Percentiles rank a stretch among this genome's conserved stretches.
phyloP scores from a whole-genome alignment of 192 early-diverging fungal species.

The Jimgerdemannia lactiflua region DNA sequence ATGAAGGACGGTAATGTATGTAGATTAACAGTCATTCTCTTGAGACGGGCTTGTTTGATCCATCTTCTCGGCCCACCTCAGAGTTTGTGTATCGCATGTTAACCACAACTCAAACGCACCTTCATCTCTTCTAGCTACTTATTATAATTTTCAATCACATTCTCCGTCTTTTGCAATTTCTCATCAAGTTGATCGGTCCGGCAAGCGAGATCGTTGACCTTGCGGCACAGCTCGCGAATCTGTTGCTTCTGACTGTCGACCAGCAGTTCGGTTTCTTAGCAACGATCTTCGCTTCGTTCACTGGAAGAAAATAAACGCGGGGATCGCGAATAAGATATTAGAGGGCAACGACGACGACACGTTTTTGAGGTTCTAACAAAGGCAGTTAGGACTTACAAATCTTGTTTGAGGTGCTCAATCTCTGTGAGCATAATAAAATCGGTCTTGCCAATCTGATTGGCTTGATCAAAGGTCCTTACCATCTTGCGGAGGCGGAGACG shows the following conservation, averaged over 20 bases:
- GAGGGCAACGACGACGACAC: too few relatives aligned
- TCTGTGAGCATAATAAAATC: slow-evolving; percentile 86
- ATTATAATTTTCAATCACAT: slow-evolving; percentile 95
- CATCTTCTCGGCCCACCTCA: too few relatives aligned
- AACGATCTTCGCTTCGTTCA: slow-evolving; percentile 71
- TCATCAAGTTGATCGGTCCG: slow-evolving; percentile 88
- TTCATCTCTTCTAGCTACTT: slow-evolving; percentile 92
- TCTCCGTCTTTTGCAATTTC: slow-evolving; percentile 89
- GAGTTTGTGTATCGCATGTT: too few relatives aligned
- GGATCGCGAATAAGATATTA: too few relatives aligned
- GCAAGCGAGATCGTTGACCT: slow-evolving; percentile 48
- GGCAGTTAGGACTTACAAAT: slow-evolving; percentile 50
- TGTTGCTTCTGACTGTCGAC: slow-evolving; percentile 53
- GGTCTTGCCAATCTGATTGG: slow-evolving; percentile 71
- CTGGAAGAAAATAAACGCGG: slow-evolving; percentile 27
- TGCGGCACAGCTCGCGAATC: slow-evolving; percentile 68
- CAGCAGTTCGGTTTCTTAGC: slow-evolving; percentile 65
- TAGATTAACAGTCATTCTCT: too few relatives aligned
- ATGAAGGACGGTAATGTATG: not conserved
- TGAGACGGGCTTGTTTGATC: too few relatives aligned
- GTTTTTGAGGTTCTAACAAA: too few relatives aligned
- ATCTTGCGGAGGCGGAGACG: slow-evolving; percentile 73
- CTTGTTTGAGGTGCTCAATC: slow-evolving; percentile 81
- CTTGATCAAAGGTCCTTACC: slow-evolving; percentile 67
- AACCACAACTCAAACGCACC: slow-evolving; percentile 14